Base-by-base conservation (phyloP, 192 early-diverging fungal species). In the Coemansia sp. region DNA sequence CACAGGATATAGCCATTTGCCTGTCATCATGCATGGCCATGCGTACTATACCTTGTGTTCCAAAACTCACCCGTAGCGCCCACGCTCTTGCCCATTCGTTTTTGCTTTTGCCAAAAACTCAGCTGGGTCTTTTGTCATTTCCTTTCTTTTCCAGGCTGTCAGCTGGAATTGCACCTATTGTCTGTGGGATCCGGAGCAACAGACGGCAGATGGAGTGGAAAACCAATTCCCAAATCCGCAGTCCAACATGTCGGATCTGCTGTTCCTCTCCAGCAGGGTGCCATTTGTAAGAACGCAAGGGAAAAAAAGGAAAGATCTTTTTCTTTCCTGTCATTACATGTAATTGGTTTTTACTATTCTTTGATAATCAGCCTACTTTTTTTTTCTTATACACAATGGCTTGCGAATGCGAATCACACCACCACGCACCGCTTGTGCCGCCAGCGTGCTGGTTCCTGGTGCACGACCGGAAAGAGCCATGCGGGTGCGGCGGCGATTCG, bases 401-500 rank as follows among this genome's bases (percentile, higher is more conserved):
- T 9, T 76, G 75, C 59, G 69, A 67, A 14, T 76, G 74, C 33
- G 23, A 54, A 15, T 19, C 56, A 4, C 65, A 56, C 34, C 65
- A 57, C 41, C 22, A 61, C 38, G 45, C 50, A 25, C 70, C 70
- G 14, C 46, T 61, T 2, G 48, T 73, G 13, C 70, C 69, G 2
- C 62, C 75, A 7, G 66, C 75, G 3, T 78, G 75, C 67, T 78
- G 75, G 75, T 68, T 78, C 54, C 56, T 78, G 23, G 65, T 50
- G 9, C 75, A 78, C 48, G 75, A 78, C 35, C 70, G 75, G 25
- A 77, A 77, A 38, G 75, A 72, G 61, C 69, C 69, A 0, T 78
- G 75, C 35, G 75, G 75, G 25, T 78, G 75, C 49, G 75, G 75
- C 17, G 75, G 75, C 52, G 52, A 41, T 15, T 34, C 45, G 6